A percentile compares a stretch with the other conserved stretches of the same genome.
Evolutionary conservation across 163 green algal genomes (phyloP).

Genomic region (Prototheca wickerhamii): DNA sequence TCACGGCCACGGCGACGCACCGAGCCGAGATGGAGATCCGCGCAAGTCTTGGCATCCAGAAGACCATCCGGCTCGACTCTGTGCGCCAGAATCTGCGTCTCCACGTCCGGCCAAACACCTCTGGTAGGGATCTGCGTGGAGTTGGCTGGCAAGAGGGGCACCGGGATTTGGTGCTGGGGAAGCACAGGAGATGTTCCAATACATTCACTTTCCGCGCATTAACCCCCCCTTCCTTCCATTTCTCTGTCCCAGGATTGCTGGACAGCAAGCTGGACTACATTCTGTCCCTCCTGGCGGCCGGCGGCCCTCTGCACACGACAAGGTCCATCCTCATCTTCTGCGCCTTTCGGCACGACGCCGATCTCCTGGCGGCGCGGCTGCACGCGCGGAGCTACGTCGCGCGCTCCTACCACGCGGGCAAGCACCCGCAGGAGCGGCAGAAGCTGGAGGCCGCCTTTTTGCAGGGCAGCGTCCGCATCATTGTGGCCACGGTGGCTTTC

Average conservation of each 20-base stretch:
- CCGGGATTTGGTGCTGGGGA: no score
- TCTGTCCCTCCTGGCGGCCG: constrained; percentile 21
- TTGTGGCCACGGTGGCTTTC: constrained; percentile 93
- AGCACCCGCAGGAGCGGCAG: constrained; percentile 32
- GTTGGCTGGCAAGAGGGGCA: no score
- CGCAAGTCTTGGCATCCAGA: constrained; percentile 40
- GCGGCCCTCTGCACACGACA: constrained; percentile 25
- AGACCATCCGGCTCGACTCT: constrained; percentile 43
- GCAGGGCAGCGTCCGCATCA: constrained; percentile 45
- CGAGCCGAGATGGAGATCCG: constrained; percentile 46
- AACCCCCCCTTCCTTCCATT: neutral
- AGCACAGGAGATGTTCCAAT: no score
- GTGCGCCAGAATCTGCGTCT: constrained; percentile 66
- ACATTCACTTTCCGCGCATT: no score
- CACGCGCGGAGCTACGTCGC: constrained; percentile 39
- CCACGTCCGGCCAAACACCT: constrained; percentile 29
- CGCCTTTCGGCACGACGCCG: constrained; percentile 51
- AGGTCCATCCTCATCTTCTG: constrained; percentile 61
- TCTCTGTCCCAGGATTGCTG: neutral
- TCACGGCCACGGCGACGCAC: constrained; percentile 78
- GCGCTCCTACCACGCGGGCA: constrained; percentile 66
- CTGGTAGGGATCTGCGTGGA: constrained; percentile 10
- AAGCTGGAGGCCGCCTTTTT: constrained; percentile 47
- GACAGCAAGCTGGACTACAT: constrained; percentile 13
- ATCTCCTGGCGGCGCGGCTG: constrained; percentile 52